phyloP scores from a whole-genome alignment of 2,329 filamentous ascomycete genomes.

The Monosporascus ibericus region DNA sequence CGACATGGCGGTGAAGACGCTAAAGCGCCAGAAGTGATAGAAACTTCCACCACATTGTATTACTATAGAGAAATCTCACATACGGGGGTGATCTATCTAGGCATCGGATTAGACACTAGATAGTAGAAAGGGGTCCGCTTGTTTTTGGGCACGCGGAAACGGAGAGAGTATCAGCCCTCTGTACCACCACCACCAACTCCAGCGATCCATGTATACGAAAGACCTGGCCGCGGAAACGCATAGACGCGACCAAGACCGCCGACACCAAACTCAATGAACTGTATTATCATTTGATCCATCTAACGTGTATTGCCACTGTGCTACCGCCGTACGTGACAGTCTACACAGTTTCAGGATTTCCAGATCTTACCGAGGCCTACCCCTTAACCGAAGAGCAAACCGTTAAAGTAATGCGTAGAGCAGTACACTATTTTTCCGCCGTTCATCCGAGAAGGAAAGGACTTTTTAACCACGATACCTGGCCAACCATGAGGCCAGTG shows the following conservation, averaged over 20 bases:
- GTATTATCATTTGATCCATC: no score
- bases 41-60: conserved; percentile 8
- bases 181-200: neutral
- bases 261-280: neutral
- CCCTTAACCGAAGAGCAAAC: no score
- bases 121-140: neutral
- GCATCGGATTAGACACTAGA: neutral
- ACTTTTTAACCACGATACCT: no score
- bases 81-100: neutral
- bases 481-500: no score
- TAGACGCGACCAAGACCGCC: neutral
- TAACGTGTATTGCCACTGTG: no score
- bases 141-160: neutral
- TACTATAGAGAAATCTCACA: conserved; percentile 4
- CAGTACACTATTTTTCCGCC: no score
- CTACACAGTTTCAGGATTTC: no score
- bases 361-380: no score
- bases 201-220: neutral
- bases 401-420: no score
- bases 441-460: no score
- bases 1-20: conserved; percentile 90
- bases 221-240: neutral
- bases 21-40: conserved; percentile 75
- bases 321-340: no score
- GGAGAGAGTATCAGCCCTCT: neutral